Evolutionary conservation across 1,139 yeast species (phyloP).

Genomic region (Hyphopichia burtonii): DNA sequence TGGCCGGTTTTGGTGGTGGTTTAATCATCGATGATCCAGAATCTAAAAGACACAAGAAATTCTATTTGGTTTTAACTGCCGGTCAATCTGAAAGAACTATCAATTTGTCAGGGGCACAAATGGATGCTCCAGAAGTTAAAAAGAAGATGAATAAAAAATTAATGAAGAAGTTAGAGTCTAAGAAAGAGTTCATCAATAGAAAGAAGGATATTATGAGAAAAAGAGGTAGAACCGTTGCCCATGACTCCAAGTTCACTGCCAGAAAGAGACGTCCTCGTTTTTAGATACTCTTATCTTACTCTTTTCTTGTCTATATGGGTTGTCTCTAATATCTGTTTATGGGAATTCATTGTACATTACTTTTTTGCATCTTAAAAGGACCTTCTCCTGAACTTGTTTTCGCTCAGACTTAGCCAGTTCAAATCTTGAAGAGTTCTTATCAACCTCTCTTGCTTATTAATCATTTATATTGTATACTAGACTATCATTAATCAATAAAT

Average conservation of each 20-base stretch:
- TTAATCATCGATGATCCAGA: constrained; percentile 92
- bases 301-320: constrained; percentile 7
- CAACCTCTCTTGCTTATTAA: too few species aligned
- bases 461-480: neutral
- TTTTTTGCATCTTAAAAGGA: too few species aligned
- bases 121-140: constrained; percentile 60
- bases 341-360: too few species aligned
- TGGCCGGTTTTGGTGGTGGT: constrained; percentile 97
- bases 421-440: too few species aligned
- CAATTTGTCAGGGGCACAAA: constrained; percentile 75
- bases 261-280: constrained; percentile 88
- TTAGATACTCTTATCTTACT: constrained; percentile 21
- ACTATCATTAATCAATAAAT: neutral
- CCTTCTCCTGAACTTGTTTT: too few species aligned
- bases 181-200: constrained; percentile 78
- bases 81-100: constrained; percentile 70
- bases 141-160: constrained; percentile 45
- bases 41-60: constrained; percentile 85
- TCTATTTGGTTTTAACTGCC: constrained; percentile 85
- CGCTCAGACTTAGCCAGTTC: too few species aligned
- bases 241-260: constrained; percentile 89
- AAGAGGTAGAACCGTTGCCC: constrained; percentile 86
- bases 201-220: constrained; percentile 93
- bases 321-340: neutral
- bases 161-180: constrained; percentile 64